Conservation (phyloP, 78 protist genomes). For the Pigoraptor vietnamica region DNA sequence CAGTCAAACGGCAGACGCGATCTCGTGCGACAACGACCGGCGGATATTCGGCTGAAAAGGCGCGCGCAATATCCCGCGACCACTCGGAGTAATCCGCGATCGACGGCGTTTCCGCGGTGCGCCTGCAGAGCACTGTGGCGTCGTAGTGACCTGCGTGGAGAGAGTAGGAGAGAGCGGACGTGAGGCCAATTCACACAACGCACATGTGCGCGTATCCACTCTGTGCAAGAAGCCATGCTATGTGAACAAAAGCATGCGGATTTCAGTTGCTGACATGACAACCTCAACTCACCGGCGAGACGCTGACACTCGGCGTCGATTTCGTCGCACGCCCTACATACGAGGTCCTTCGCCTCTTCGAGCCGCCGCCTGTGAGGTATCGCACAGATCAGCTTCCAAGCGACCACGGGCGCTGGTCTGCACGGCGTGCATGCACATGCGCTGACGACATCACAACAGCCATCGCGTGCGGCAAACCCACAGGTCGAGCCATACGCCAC, state of each 20-base stretch:
- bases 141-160: not conserved
- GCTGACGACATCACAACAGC: too few relatives aligned
- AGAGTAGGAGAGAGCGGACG: too few relatives aligned
- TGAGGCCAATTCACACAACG: too few relatives aligned
- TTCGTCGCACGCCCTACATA: not conserved
- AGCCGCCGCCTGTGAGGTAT: not conserved
- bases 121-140: not conserved
- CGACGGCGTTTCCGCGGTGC: not conserved
- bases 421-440: too few relatives aligned
- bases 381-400: not conserved
- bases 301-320: not conserved
- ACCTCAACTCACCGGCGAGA: not conserved
- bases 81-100: not conserved
- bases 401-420: too few relatives aligned
- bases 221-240: too few relatives aligned
- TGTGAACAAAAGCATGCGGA: too few relatives aligned
- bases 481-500: not conserved
- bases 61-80: not conserved
- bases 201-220: too few relatives aligned
- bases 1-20: too few relatives aligned
- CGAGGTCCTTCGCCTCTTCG: not conserved
- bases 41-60: not conserved
- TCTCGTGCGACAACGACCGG: too few relatives aligned
- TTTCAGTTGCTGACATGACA: too few relatives aligned
- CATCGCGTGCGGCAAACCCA: not conserved